Evolutionary conservation across 2,329 filamentous ascomycete species (phyloP), one percentile per base, ranked within the genome.

Genomic region (Erysiphe pulchra): DNA sequence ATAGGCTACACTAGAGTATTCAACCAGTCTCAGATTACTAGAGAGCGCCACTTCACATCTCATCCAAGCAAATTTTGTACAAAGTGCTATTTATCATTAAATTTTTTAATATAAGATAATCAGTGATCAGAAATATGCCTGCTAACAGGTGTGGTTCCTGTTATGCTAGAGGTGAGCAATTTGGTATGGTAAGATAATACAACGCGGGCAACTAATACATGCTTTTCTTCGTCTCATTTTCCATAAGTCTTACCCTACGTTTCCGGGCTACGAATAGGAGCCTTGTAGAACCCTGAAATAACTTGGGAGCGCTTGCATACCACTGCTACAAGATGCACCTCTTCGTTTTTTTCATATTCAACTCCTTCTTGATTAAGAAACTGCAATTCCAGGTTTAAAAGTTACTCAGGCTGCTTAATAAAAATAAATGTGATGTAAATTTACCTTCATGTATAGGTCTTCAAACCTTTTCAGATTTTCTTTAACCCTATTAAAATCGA

Each of bases 261-360:
- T 24, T 24, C 20, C 20, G 6, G 20, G 20, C 20, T 24, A 24
- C 20, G 20, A 20, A 18, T 28, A 17, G 34, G 17, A 44, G 46
- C 13, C 43, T 40, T 1, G 18, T 45, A 16, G 14, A 20, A 33
- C 2, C 46, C 45, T 17, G 43, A 45, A 9, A 46, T 36, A 1
- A 53, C 24, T 11, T 50, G 48, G 4, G 47, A 45, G 9, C 42
- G 43, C 28, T 50, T 50, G 30, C 46, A 48, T 2, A 51, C 45
- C 42, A 52, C 47, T 12, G 51, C 46, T 1, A 53, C 34, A 24
- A 53, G 47, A 16, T 50, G 48, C 18, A 52, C 44, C 42, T 53
- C 51, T 47, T 48, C 42, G 5, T 13, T 20, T 16, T 28, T 34
- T 14, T 40, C 28, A 30, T 42, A 32, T 28, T 37, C 42, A 10